Conservation (phyloP, 169 alveolate genomes). For the Theileria annulata region DNA sequence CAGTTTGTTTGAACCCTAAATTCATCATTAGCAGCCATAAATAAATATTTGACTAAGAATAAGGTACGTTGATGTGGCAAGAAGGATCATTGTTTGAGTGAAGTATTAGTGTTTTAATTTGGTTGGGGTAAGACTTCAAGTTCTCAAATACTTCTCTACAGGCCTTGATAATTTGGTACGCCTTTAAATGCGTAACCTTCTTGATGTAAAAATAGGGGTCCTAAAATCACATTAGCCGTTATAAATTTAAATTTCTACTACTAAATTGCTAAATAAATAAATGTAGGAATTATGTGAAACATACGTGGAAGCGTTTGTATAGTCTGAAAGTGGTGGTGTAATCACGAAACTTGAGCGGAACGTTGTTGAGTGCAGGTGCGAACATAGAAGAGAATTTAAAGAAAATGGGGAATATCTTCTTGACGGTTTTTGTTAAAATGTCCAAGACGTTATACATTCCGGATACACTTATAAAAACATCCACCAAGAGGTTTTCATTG, state of each 20-base stretch:
- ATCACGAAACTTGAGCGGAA: neutral
- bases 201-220: constrained; percentile 37
- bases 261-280: neutral
- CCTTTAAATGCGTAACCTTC: constrained; percentile 40
- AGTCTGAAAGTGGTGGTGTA: neutral
- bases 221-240: neutral
- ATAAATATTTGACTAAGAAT: neutral
- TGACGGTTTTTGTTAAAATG: constrained; percentile 15
- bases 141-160: constrained; percentile 40
- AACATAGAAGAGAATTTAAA: constrained; percentile 24
- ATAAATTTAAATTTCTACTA: no score
- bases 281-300: neutral
- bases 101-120: constrained; percentile 51
- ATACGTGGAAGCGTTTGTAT: constrained; percentile 18
- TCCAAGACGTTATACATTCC: constrained; percentile 64
- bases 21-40: constrained; percentile 1
- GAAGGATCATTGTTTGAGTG: constrained; percentile 54
- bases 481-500: constrained; percentile 39
- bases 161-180: constrained; percentile 54
- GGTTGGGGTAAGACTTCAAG: constrained; percentile 26
- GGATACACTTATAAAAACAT: constrained; percentile 60
- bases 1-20: neutral
- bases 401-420: constrained; percentile 39
- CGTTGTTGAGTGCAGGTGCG: constrained; percentile 19
- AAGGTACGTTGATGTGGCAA: constrained; percentile 20